Evolutionary conservation across 352 stramenopile genomes (phyloP).

Genomic region (Achlya hypogyna): DNA sequence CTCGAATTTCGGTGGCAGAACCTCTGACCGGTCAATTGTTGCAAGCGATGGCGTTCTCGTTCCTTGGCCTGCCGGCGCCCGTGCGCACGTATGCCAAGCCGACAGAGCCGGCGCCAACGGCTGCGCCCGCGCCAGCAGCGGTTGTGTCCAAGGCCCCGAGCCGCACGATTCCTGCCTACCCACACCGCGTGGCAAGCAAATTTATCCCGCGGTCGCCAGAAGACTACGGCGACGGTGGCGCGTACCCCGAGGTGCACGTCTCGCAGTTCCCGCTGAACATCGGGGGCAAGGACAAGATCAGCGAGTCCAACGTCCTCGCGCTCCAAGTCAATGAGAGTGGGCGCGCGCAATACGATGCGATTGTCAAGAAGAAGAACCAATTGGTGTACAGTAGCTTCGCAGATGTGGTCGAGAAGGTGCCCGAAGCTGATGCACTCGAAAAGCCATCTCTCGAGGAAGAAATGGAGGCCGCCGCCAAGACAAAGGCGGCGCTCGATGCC

Average conservation of each 20-base stretch:
- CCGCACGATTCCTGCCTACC: slow-evolving; percentile 39
- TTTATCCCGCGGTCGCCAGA: slow-evolving; percentile 52
- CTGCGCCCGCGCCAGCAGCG: neutral
- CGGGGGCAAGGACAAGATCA: slow-evolving; percentile 81
- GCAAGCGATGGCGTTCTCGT: neutral
- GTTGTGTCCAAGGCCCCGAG: neutral
- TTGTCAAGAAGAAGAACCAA: slow-evolving; percentile 87
- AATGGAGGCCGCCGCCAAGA: slow-evolving; percentile 54
- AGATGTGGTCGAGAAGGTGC: slow-evolving; percentile 88
- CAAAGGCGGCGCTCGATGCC: slow-evolving; percentile 78
- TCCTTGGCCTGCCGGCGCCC: slow-evolving; percentile 38
- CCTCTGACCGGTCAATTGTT: neutral
- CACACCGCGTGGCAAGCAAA: slow-evolving; percentile 36
- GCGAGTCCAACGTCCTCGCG: slow-evolving; percentile 56
- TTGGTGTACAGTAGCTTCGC: slow-evolving; percentile 89
- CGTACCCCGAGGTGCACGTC: slow-evolving; percentile 98
- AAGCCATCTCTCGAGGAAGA: slow-evolving; percentile 54
- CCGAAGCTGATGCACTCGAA: slow-evolving; percentile 24
- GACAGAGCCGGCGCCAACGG: slow-evolving; percentile 12
- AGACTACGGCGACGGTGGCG: slow-evolving; percentile 97
- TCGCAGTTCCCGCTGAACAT: slow-evolving; percentile 95
- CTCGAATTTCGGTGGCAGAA: neutral
- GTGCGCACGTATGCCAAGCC: slow-evolving; percentile 64
- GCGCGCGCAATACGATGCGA: slow-evolving; percentile 89
- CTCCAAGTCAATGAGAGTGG: slow-evolving; percentile 89